Base-by-base conservation (phyloP, 2,329 filamentous ascomycete genomes). In the Penicillium sp. region DNA sequence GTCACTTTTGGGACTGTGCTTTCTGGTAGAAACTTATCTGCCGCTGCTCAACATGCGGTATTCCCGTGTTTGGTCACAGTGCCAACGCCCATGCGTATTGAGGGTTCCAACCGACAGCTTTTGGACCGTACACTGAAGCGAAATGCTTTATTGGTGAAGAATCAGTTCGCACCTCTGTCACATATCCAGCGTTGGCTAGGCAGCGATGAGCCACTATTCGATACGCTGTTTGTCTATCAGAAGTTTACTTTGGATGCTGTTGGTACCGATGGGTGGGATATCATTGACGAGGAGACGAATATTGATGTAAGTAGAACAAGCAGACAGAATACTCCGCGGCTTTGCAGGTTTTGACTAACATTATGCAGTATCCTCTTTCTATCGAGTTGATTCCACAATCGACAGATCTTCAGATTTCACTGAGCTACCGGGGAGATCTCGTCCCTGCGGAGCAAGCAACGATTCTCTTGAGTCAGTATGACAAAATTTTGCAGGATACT, bases 1-100 rank as follows among this genome's bases (percentile, higher is more conserved):
- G 86, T 94, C 0, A 86, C 87, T 0, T 96, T 94, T 68, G 93
- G 92, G 0, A 80, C 89, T 15, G 89, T 92, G 0, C 77, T 96
- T 8, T 92, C 92, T 9, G 91, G 91, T 1, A 80, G 91, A 34
- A 85, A 77, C 31, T 66, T 81, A 4, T 79, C 80, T 0, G 80
- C 86, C 4, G 76, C 80, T n/a, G 83, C 86, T 0, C 78, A 81
- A 18, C 68, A 79, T 6, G 80, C 82, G 5, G 79, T 84, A 0
- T 89, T 97, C 49, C 92, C 93, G 0, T 93, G 89, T 67, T 84
- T 97, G 52, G 86, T 87, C 0, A 96, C 91, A 0, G 71, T 96
- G 2, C 93, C 93, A 0, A 80, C 94, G 1, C 70, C 86, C 12
- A 82, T 83, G n/a, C 70, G 77, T 23, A 79, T 88, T 18, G 67